Evolutionary conservation across 2,329 filamentous ascomycete species (phyloP).

Genomic region (Colletotrichum scovillei): DNA sequence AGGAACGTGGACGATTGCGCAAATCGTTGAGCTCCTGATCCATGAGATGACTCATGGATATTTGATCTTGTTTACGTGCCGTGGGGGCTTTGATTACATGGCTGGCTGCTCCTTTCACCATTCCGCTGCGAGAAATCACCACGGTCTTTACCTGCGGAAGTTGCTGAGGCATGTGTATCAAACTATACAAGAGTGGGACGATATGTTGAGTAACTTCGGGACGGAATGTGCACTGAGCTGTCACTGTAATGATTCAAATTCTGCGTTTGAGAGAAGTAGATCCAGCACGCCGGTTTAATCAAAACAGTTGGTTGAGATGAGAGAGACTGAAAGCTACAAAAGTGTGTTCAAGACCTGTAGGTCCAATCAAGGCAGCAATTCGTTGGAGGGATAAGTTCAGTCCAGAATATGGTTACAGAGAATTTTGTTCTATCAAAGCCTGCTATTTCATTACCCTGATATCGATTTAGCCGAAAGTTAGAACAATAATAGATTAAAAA

Average conservation of each 20-base stretch:
- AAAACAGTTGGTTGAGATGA: too few relatives aligned
- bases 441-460: accelerated
- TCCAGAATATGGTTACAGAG: too few relatives aligned
- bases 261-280: neutral
- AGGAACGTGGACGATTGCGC: constrained; percentile 38
- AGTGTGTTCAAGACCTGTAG: too few relatives aligned
- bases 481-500: neutral
- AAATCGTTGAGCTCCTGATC: constrained; percentile 45
- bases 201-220: neutral
- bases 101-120: neutral
- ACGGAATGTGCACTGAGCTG: neutral
- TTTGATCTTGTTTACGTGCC: constrained; percentile 9
- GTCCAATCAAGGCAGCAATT: too few relatives aligned
- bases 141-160: neutral
- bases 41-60: constrained; percentile 37
- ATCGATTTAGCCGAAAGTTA: neutral
- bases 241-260: neutral
- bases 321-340: too few relatives aligned
- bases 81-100: neutral
- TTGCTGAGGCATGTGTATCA: constrained; percentile 13
- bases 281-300: neutral
- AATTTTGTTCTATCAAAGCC: too few relatives aligned
- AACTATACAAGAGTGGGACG: constrained; percentile 13
- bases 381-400: too few relatives aligned
- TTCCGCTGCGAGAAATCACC: neutral